Percentiles rank a stretch among this genome's conserved stretches.
These are phyloP conservation scores for Aspergillus pseudotamarii DNA, from an alignment of 2,329 filamentous ascomycete species.

Conservation along the genomic window DNA sequence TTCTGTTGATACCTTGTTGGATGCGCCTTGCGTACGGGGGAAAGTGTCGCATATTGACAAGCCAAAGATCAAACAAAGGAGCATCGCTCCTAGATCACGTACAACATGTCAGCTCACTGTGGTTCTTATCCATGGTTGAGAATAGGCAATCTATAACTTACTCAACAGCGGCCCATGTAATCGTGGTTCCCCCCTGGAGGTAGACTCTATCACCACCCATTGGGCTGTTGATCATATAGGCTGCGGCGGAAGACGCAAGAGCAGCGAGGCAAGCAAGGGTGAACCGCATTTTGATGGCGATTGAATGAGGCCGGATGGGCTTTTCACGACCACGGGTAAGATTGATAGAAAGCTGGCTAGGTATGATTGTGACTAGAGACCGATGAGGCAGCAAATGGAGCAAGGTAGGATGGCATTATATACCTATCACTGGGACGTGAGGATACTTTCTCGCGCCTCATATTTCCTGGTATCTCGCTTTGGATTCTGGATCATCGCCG, in stretches of 20 bases:
- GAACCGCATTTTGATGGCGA: neutral
- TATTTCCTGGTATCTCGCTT: fast-evolving
- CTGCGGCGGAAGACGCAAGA: neutral
- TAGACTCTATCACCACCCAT: neutral
- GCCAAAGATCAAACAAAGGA: neutral
- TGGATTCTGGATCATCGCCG: neutral
- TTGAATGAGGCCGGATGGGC: neutral
- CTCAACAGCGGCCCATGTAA: neutral
- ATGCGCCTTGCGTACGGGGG: neutral
- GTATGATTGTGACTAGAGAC: neutral
- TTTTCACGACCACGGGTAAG: neutral
- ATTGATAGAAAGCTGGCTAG: fast-evolving
- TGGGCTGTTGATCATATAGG: neutral
- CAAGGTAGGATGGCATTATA: neutral
- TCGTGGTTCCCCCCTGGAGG: neutral
- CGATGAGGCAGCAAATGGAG: neutral
- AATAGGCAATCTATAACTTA: neutral
- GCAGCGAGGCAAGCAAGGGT: neutral
- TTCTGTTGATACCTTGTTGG: neutral
- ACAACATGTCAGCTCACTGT: neutral
- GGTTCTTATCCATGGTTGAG: fast-evolving
- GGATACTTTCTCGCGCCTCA: fast-evolving
- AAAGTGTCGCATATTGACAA: neutral
- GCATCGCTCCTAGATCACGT: neutral
- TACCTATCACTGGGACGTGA: neutral